Base-by-base conservation (phyloP, 2,329 filamentous ascomycete species). In the Pseudohalonectria lignicola region DNA sequence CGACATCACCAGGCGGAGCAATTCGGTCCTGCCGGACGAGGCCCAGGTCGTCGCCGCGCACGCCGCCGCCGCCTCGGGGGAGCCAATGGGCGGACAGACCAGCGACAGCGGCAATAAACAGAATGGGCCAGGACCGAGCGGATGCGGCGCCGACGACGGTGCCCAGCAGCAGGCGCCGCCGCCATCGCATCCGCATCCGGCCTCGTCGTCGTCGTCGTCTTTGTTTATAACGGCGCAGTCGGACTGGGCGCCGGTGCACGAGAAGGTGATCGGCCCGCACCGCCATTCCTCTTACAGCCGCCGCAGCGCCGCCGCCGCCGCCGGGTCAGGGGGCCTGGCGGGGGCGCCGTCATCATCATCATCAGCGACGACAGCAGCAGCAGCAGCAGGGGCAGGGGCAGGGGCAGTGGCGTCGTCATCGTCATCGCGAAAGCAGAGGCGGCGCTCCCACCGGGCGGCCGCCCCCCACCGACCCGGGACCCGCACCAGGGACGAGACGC, bases 211-310 rank as follows among this genome's bases (percentile, higher is more conserved):
- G n/a, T n/a, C n/a, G n/a, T n/a, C 37, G 10, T 48, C 46, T 36
- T 48, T 75, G 36, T 87, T 88, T 55, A 86, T 96, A 50, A 84
- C 86, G 4, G 90, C 92, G 30, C 77, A 93, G 53, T 94, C 94
- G 57, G 92, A 98, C 65, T 98, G 92, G 92, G 80, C 85, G 13
- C 92, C 92, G 0, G 76, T 96, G 11, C 80, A 83, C 48, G 76
- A 90, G 54, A 79, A 74, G 41, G 70, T 88, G 17, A 20, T 43
- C 36, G 47, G 49, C 13, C 13, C 40, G 16, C 43, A 39, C 6
- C 41, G 20, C 32, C 33, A 29, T 13, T 23, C 7, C 23, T 8
- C 8, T 26, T 7, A 8, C 23, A 7, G 23, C 12, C 23, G 4
- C 42, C 34, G 30, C 42, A 41, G 21, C 12, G 8, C 8, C 23